Percentiles rank a stretch among this genome's conserved stretches.
Evolutionary conservation across 257 asterid genomes (phyloP).

Genomic region (Nicotiana benthamiana): DNA sequence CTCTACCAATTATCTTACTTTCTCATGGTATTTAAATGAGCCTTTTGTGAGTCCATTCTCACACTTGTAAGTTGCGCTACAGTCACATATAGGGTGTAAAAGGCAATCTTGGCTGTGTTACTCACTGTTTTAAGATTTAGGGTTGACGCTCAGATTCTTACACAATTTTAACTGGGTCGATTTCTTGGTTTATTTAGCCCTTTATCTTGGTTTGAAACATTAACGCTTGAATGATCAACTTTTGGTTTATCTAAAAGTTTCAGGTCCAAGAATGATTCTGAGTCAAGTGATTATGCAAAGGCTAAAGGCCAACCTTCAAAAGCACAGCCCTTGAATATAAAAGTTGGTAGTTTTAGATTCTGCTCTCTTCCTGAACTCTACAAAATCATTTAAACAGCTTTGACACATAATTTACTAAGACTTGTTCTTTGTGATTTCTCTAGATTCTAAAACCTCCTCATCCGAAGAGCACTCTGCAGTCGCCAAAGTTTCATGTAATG

Average conservation of each 20-base stretch:
- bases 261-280: neutral
- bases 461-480: constrained; percentile 31
- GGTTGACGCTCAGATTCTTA: neutral
- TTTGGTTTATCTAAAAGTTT: neutral
- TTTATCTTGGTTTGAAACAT: neutral
- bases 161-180: neutral
- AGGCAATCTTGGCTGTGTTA: neutral
- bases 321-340: constrained; percentile 40
- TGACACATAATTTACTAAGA: neutral
- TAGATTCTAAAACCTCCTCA: constrained; percentile 34
- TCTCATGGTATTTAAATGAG: too few species aligned
- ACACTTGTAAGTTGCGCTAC: neutral
- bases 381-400: neutral
- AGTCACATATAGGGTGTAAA: neutral
- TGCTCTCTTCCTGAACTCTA: neutral
- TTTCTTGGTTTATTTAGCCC: neutral
- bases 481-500: constrained; percentile 50
- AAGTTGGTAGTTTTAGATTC: constrained; percentile 37
- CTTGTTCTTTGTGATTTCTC: constrained; percentile 5
- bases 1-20: too few species aligned
- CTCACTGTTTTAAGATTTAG: neutral
- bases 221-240: neutral
- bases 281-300: neutral
- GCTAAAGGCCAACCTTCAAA: constrained; percentile 13
- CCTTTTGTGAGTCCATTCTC: neutral